Base-by-base conservation (phyloP, 2,329 filamentous ascomycete species). In the Neonectria hederae region DNA sequence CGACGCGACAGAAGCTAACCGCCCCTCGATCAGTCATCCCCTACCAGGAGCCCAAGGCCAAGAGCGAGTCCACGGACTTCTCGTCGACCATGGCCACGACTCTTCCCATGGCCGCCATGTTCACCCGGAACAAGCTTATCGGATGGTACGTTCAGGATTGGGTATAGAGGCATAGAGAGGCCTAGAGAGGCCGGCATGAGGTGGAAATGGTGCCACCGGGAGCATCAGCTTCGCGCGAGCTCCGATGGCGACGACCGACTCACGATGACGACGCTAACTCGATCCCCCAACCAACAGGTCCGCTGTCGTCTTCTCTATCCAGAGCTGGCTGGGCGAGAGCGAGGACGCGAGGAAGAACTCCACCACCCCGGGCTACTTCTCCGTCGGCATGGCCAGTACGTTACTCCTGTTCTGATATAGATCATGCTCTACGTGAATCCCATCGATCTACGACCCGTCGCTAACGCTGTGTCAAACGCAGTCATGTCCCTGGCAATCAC, bases 71-170 rank as follows among this genome's bases (percentile, higher is more conserved):
- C 67, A 82, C 86, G 69, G 94, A 97, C 76, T 87, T 97, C 79
- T 84, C 88, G 57, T 90, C 91, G 80, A 93, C 85, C 28, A 75
- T 90, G 59, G 83, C 86, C 28, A 95, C 90, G 76, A 97, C 94
- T 38, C 84, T 98, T 76, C 95, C 95, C 63, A 97, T 97, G 95
- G 94, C 93, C 63, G 94, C 94, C 68, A 97, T 97, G 86, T 96
- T 97, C 78, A 96, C 92, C 73, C 87, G 94, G 71, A 97, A 97
- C 82, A 92, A 92, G 86, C 96, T 87, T 75, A 81, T 90, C 62
- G 88, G 88, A 76, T 90, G 88, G 87, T 88, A 79, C 65, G 83
- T 77, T 77, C 46, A 51, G 19, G 14, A 52, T 53, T 17, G 45
- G 42, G 19, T 11, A 30, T 30, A 1, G 28, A 30, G 28, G 9